A percentile compares a stretch with the other conserved stretches of the same genome.
These are phyloP conservation scores for Nannochloropsis granulata DNA, from an alignment of 108 stramenopile species.

Conservation along the genomic window DNA sequence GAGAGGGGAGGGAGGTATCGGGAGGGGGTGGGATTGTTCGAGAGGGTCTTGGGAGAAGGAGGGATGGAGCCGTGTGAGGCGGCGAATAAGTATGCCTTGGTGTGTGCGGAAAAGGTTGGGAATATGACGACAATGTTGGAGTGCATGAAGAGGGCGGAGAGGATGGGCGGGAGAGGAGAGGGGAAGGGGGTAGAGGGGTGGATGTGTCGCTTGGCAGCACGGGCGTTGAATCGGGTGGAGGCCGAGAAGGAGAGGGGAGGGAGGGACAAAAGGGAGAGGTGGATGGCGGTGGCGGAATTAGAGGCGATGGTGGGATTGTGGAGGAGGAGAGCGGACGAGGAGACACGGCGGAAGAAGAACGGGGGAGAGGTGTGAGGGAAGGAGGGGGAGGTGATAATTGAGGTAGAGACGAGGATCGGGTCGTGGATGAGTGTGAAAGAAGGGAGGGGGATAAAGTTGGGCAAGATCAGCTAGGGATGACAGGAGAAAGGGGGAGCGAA, in stretches of 20 bases:
- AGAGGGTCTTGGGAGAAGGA: neutral
- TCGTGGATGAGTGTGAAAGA: no score
- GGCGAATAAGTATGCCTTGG: neutral
- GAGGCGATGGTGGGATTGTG: neutral
- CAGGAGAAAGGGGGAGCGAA: no score
- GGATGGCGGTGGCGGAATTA: neutral
- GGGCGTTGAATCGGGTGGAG: neutral
- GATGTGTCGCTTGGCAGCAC: neutral
- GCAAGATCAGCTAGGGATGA: no score
- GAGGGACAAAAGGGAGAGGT: neutral
- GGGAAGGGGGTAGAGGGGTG: neutral
- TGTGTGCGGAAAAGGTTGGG: neutral
- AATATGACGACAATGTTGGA: neutral
- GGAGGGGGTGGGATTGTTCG: neutral
- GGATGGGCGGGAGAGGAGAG: neutral
- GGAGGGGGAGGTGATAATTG: no score
- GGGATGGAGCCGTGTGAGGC: neutral
- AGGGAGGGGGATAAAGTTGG: no score
- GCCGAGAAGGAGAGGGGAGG: neutral
- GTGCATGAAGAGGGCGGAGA: neutral
- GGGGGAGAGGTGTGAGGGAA: no score
- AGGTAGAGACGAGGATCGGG: no score
- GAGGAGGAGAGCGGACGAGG: neutral
- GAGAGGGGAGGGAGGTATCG: neutral
- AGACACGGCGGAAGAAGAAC: no score